These are phyloP conservation scores for Colletotrichum theobromicola DNA, from an alignment of 2,329 filamentous ascomycete species.

Conservation along the genomic window DNA sequence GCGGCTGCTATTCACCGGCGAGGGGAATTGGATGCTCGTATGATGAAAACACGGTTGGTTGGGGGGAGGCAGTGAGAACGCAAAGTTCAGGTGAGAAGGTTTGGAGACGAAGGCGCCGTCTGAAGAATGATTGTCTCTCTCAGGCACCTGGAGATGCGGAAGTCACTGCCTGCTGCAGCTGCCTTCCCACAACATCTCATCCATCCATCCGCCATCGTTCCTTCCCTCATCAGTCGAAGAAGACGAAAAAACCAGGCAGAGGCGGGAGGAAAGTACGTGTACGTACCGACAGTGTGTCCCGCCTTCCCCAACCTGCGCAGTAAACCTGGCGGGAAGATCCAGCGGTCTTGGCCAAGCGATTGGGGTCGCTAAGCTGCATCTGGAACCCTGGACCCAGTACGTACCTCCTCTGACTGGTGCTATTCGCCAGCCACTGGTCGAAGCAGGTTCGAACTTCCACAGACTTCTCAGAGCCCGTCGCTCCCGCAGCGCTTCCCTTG, in stretches of 20 bases:
- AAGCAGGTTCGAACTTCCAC: not conserved
- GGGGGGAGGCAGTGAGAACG: not conserved
- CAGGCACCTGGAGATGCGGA: not conserved
- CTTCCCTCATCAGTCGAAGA: not conserved
- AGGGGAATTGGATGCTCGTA: not conserved
- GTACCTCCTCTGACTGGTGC: not conserved
- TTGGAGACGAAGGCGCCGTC: not conserved
- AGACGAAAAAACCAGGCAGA: not conserved
- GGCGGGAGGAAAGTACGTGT: not conserved
- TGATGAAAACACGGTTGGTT: not conserved
- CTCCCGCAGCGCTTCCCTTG: slow-evolving; percentile 12
- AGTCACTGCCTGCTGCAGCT: not conserved
- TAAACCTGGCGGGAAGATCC: not conserved
- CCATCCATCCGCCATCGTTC: not conserved
- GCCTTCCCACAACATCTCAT: not conserved
- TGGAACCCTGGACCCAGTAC: not conserved
- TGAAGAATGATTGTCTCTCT: not conserved
- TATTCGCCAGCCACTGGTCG: not conserved
- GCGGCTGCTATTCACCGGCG: not conserved
- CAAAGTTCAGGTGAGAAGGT: not conserved
- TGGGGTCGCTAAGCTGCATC: not conserved
- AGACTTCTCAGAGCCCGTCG: not conserved
- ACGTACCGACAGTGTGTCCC: not conserved
- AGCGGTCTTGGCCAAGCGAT: not conserved
- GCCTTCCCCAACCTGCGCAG: not conserved